Percentiles rank a stretch among this genome's conserved stretches.
Evolutionary conservation across 2,329 filamentous ascomycete species (phyloP).

Genomic region (Diaporthe caulivora): DNA sequence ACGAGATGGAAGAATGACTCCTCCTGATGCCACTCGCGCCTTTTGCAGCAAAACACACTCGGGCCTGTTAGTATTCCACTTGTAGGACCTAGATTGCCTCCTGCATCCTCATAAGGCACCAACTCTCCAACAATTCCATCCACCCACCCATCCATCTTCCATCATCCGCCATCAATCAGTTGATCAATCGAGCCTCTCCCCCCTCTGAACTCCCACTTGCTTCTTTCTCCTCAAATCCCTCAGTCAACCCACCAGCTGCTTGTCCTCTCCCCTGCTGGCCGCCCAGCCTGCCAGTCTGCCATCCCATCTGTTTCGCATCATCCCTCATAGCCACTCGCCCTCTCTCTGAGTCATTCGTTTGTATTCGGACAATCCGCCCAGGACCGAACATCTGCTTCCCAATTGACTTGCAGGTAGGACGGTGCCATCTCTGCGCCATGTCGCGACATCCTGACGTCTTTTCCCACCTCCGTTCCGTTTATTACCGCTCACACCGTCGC

Average conservation of each 20-base stretch:
- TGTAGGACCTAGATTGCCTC: not conserved
- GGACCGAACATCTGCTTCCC: not conserved
- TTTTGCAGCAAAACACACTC: not conserved
- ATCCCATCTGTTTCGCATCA: conserved; percentile 4
- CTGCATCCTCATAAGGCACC: not conserved
- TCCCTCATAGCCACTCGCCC: conserved; percentile 22
- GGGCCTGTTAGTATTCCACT: not conserved
- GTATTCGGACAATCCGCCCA: conserved; percentile 44
- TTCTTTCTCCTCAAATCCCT: conserved; percentile 31
- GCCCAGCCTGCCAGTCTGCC: conserved; percentile 1
- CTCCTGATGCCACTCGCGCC: not conserved
- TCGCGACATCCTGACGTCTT: conserved; percentile 33
- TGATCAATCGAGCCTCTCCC: conserved; percentile 23
- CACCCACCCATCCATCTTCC: not conserved
- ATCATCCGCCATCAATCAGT: not conserved
- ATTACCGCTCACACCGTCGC: conserved; percentile 3
- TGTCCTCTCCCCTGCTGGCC: not conserved
- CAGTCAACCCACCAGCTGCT: conserved; percentile 22
- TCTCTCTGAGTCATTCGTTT: conserved; percentile 48
- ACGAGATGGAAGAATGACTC: conserved; percentile 4
- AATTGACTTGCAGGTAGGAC: conserved; percentile 26
- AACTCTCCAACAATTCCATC: not conserved
- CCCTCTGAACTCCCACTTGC: conserved; percentile 14
- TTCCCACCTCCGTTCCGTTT: conserved; percentile 14
- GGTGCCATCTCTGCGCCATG: conserved; percentile 29